Evolutionary conservation across 1,139 yeast species (phyloP), one percentile per base, ranked within the genome.

Genomic region (Taphrina deformans): DNA sequence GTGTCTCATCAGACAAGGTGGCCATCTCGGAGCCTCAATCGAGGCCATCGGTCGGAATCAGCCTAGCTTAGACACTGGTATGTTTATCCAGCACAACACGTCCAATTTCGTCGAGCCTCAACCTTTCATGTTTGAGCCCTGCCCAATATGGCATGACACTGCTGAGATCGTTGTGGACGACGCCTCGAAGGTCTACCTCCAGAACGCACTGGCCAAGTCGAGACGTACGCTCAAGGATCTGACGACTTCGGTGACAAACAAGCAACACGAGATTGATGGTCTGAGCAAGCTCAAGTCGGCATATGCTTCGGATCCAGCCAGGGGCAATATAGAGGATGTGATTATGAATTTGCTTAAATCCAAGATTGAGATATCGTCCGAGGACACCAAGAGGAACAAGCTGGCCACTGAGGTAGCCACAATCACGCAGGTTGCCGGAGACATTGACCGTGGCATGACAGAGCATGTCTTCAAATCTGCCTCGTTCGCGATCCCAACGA

Each of bases 141-240:
- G 96, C 46, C 86, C 92, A 38, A 88, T 95, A 59, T 95, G 99
- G 99, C 98, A 92, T 75, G 99, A 93, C 73, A 63, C 67, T 9
- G 96, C 91, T 69, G 79, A 83, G 55, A 84, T 93, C 78, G 79
- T 86, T 16, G 82, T 84, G 1, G 77, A 79, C 38, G 86, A 83
- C 48, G 82, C 82, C 1, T 93, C 90, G 71, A 79, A 90, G 69
- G 81, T 85, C 18, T 84, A 82, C 61, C 79, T 93, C 73, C 86
- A 88, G 72, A 82, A 82, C 67, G 78, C 80, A 65, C 79, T 93
- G 67, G 82, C 83, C 61, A 74, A 78, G 55, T 79, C 87, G 4
- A 78, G 82, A 56, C 71, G 77, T 7, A 79, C 77, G 10, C 84
- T 84, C 69, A 76, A 79, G 35, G 79, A 76, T 52, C 75, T 75